Conservation (phyloP, 306 rosid genomes). For the Delonix regia region DNA sequence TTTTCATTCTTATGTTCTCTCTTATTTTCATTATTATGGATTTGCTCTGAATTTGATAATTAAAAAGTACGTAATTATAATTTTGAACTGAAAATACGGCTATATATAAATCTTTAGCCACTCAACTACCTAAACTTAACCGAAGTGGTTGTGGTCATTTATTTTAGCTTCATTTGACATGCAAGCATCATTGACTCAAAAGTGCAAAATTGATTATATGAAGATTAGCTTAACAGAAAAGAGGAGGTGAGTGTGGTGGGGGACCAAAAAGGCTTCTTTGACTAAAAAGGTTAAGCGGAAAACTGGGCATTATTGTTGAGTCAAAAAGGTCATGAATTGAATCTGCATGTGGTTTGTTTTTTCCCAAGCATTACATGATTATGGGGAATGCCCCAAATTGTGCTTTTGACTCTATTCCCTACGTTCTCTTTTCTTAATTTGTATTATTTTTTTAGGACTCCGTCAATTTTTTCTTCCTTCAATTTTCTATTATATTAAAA, state of each 20-base stretch:
- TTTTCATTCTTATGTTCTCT: too few relatives aligned
- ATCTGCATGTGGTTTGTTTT: slow-evolving; percentile 22
- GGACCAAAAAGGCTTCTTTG: slow-evolving; percentile 20
- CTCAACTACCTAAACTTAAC: background rate
- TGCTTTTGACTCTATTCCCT: slow-evolving; percentile 20
- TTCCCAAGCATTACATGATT: slow-evolving; percentile 5
- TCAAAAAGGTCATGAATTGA: slow-evolving; percentile 41
- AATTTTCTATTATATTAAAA: too few relatives aligned
- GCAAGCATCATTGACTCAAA: background rate
- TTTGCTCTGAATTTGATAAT: background rate
- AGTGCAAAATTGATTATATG: background rate
- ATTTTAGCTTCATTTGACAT: background rate
- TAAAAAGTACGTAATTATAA: background rate
- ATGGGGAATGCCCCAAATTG: slow-evolving; percentile 7
- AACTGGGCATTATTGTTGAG: slow-evolving; percentile 20
- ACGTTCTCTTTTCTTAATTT: background rate
- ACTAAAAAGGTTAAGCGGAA: slow-evolving; percentile 30
- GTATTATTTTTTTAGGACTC: background rate
- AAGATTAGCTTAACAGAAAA: slow-evolving; percentile 15
- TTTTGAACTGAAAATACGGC: background rate
- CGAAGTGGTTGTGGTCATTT: background rate
- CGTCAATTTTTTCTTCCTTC: too few relatives aligned
- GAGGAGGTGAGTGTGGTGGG: background rate
- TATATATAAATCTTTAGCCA: background rate
- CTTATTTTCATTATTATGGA: too few relatives aligned